Evolutionary conservation across 495 filamentous ascomycete genomes (phyloP).

Genomic region (Aspergillus saccharolyticus): DNA sequence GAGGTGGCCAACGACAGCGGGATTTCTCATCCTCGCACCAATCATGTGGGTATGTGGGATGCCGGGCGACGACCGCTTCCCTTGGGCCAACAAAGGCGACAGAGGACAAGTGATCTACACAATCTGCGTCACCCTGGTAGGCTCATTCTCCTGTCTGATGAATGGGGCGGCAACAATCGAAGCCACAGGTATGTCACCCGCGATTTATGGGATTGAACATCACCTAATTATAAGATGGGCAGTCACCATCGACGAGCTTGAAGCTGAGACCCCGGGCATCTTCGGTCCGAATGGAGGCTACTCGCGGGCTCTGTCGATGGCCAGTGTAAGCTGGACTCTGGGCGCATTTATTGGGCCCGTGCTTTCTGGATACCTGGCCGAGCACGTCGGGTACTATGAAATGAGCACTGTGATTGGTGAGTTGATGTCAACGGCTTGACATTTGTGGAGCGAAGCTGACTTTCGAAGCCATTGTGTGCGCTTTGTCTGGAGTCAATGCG

Average conservation of each 20-base stretch:
- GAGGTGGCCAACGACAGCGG: constrained; percentile 20
- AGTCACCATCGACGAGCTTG: constrained; percentile 27
- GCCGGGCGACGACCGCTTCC: constrained; percentile 17
- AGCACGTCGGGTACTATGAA: constrained; percentile 30
- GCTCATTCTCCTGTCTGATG: constrained; percentile 19
- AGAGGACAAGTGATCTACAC: constrained; percentile 22
- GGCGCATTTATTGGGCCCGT: constrained; percentile 35
- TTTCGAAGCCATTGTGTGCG: background rate
- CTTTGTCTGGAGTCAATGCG: constrained; percentile 13
- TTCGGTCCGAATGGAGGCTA: constrained; percentile 35
- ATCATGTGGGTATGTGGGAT: constrained; percentile 15
- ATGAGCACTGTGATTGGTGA: constrained; percentile 31
- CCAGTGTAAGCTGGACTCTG: constrained; percentile 30
- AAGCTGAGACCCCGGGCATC: constrained; percentile 22
- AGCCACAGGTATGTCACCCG: constrained; percentile 24
- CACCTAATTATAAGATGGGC: background rate
- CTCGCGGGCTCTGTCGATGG: constrained; percentile 33
- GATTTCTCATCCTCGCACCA: constrained; percentile 15
- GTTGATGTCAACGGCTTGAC: constrained; percentile 1
- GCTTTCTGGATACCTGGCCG: constrained; percentile 28
- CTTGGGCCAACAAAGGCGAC: constrained; percentile 13
- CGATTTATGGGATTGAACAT: background rate
- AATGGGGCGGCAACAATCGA: constrained; percentile 29
- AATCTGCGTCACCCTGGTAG: constrained; percentile 14
- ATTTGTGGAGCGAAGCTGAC: background rate